A percentile compares a stretch with the other conserved stretches of the same genome.
Evolutionary conservation across 1,284 basidiomycete genomes (phyloP).

Genomic region (Veloboletus limbatus): DNA sequence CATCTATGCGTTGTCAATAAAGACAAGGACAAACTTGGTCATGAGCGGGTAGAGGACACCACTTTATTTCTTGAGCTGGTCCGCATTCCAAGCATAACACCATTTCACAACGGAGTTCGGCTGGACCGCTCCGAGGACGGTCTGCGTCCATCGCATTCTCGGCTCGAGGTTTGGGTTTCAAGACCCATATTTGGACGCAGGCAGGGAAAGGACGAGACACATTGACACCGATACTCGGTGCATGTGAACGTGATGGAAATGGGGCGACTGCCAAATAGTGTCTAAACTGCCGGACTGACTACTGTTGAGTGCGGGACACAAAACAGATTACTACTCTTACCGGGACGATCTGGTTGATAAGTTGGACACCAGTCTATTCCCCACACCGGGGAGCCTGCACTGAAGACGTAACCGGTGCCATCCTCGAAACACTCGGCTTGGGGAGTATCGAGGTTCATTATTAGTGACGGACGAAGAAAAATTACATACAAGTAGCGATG

Average conservation of each 20-base stretch:
- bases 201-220: slow-evolving; percentile 49
- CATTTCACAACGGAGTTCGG: slow-evolving; percentile 63
- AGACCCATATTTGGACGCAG: slow-evolving; percentile 72
- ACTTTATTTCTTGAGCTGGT: slow-evolving; percentile 74
- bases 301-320: background rate
- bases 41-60: slow-evolving; percentile 84
- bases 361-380: slow-evolving; percentile 90
- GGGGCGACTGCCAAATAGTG: slow-evolving; percentile 86
- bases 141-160: slow-evolving; percentile 22
- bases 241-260: slow-evolving; percentile 58
- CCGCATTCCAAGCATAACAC: slow-evolving; percentile 77
- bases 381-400: slow-evolving; percentile 83
- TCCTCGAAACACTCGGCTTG: slow-evolving; percentile 40
- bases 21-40: slow-evolving; percentile 39
- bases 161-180: slow-evolving; percentile 18
- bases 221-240: slow-evolving; percentile 57
- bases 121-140: slow-evolving; percentile 10
- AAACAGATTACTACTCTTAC: slow-evolving; percentile 38
- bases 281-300: slow-evolving; percentile 49
- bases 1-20: background rate
- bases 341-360: slow-evolving; percentile 53
- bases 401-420: slow-evolving; percentile 63
- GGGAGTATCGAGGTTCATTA: background rate
- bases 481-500: slow-evolving; percentile 60
- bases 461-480: slow-evolving; percentile 16